These are phyloP conservation scores for Umbelopsis sp. DNA, from an alignment of 192 early-diverging fungal genomes.

Conservation along the genomic window DNA sequence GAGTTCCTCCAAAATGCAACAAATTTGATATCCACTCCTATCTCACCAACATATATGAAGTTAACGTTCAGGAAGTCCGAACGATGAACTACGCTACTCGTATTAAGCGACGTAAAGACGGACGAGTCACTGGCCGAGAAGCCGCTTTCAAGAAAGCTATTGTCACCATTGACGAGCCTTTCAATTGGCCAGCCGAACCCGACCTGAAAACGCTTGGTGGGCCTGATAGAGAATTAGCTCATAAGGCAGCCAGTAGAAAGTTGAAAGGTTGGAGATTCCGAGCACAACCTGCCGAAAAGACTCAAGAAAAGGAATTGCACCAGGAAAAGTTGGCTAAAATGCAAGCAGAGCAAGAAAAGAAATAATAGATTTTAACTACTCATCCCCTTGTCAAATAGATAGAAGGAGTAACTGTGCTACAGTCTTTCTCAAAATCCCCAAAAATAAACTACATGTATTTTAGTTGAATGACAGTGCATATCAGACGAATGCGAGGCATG, in stretches of 20 bases:
- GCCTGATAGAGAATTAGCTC: constrained; percentile 43
- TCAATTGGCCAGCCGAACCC: constrained; percentile 51
- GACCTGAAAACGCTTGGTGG: constrained; percentile 46
- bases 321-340: constrained; percentile 32
- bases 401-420: too few species aligned
- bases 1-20: constrained; percentile 86
- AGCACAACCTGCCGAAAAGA: constrained; percentile 41
- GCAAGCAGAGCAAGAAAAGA: constrained; percentile 42
- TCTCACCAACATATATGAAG: constrained; percentile 81
- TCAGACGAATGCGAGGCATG: too few species aligned
- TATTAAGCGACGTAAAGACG: constrained; percentile 36
- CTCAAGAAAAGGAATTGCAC: constrained; percentile 41
- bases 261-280: constrained; percentile 60
- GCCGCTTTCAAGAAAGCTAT: constrained; percentile 63
- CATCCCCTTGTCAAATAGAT: constrained; percentile 10
- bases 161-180: constrained; percentile 54
- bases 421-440: too few species aligned
- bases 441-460: too few species aligned
- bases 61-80: constrained; percentile 83
- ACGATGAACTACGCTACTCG: constrained; percentile 86
- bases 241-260: constrained; percentile 47
- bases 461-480: too few species aligned
- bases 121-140: constrained; percentile 38
- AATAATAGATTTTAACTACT: constrained; percentile 6
- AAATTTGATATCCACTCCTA: constrained; percentile 93